phyloP scores from a whole-genome alignment of 768 basidiomycete genomes.

The Mycena capillaripes region DNA sequence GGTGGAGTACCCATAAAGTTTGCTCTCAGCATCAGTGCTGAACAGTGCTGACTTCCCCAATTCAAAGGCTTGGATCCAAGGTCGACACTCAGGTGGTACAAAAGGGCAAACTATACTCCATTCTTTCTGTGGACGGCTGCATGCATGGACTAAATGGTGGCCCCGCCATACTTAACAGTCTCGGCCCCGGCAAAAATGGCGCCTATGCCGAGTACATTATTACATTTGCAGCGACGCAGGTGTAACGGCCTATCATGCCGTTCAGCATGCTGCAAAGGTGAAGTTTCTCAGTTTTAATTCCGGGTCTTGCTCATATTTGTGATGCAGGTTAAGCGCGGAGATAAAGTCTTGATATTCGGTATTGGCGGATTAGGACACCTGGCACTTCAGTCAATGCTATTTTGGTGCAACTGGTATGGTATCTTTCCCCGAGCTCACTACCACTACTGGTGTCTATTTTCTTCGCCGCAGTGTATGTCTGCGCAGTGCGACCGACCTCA shows the following conservation, averaged over 20 bases:
- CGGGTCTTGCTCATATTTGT: neutral
- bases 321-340: conserved; percentile 24
- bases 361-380: conserved; percentile 32
- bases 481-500: no score
- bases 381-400: conserved; percentile 37
- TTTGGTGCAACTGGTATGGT: conserved; percentile 36
- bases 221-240: conserved; percentile 31
- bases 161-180: conserved; percentile 1
- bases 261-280: conserved; percentile 26
- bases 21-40: no score
- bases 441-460: no score
- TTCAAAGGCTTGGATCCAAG: no score
- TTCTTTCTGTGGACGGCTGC: neutral
- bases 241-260: conserved; percentile 32
- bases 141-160: no score
- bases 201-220: conserved; percentile 28
- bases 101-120: neutral
- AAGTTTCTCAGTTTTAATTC: neutral
- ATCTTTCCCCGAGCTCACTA: neutral
- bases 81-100: neutral
- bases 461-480: conserved; percentile 31
- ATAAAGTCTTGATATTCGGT: conserved; percentile 34
- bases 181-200: conserved; percentile 26
- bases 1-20: conserved; percentile 15
- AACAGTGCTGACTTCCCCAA: no score